Percentiles rank a stretch among this genome's conserved stretches.
phyloP scores from a whole-genome alignment of 805 yeast species.

The Hanseniaspora occidentalis region DNA sequence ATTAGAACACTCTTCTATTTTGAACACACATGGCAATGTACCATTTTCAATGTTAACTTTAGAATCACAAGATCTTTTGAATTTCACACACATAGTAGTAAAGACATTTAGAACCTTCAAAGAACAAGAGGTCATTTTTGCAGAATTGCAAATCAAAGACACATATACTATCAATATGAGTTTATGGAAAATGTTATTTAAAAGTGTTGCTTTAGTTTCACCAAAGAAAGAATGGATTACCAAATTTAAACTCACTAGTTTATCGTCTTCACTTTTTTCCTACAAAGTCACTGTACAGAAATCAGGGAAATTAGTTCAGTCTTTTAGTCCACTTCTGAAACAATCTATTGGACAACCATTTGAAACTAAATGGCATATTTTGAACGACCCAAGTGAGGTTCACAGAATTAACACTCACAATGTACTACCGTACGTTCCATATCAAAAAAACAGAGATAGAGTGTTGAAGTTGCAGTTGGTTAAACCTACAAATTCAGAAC shows the following conservation, averaged over 20 bases:
- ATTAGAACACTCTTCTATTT: neutral
- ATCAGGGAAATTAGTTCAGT: neutral
- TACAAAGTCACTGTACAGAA: constrained; percentile 11
- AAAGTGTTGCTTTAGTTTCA: neutral
- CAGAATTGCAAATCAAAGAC: constrained; percentile 7
- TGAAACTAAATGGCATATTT: constrained; percentile 67
- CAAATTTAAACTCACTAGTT: constrained; percentile 13
- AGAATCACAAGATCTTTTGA: constrained; percentile 26
- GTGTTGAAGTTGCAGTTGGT: constrained; percentile 14
- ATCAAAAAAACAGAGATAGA: constrained; percentile 12
- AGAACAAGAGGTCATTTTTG: constrained; percentile 15
- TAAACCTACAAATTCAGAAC: constrained; percentile 13
- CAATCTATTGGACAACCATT: constrained; percentile 53
- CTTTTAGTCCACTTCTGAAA: constrained; percentile 42
- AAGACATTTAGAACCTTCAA: constrained; percentile 20
- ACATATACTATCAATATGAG: constrained; percentile 1
- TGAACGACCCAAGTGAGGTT: constrained; percentile 32
- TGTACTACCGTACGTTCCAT: constrained; percentile 57
- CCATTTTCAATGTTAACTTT: constrained; percentile 41
- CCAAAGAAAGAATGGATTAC: neutral
- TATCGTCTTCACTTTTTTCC: constrained; percentile 20
- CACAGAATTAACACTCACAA: constrained; percentile 41
- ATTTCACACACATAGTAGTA: constrained; percentile 40
- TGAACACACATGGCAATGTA: neutral
- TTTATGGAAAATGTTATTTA: constrained; percentile 10